Evolutionary conservation across 2,329 filamentous ascomycete species (phyloP).

Genomic region (Fusarium oligoseptatum): DNA sequence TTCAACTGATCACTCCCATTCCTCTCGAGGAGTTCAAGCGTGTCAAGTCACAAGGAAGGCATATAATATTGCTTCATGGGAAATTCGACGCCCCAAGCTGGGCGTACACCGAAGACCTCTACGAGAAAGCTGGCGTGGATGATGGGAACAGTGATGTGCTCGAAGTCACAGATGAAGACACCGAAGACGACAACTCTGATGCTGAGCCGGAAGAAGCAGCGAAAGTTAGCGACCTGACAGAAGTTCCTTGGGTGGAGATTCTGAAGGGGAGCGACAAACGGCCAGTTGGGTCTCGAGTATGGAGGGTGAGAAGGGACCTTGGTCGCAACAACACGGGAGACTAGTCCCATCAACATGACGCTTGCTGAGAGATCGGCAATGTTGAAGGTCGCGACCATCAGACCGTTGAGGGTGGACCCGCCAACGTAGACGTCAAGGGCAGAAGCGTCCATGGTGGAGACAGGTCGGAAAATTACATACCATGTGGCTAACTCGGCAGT

Average conservation of each 20-base stretch:
- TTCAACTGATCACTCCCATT: conserved; percentile 77
- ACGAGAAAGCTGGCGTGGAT: conserved; percentile 52
- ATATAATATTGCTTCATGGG: conserved; percentile 75
- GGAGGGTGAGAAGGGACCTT: conserved; percentile 74
- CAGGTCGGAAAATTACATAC: conserved; percentile 7
- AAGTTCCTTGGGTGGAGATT: conserved; percentile 71
- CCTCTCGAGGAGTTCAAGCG: conserved; percentile 55
- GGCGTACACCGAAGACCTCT: conserved; percentile 76
- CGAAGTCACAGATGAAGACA: conserved; percentile 53
- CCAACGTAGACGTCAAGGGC: background rate
- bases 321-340: conserved; percentile 56
- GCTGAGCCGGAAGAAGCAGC: conserved; percentile 46
- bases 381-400: conserved; percentile 3
- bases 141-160: conserved; percentile 48
- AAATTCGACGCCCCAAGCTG: conserved; percentile 77
- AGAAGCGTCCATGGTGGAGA: conserved; percentile 15
- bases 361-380: conserved; percentile 12
- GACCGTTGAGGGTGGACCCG: background rate
- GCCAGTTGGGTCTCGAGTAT: conserved; percentile 70
- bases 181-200: conserved; percentile 50
- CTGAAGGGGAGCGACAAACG: conserved; percentile 67
- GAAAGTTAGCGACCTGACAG: conserved; percentile 41
- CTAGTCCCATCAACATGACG: conserved; percentile 13
- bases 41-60: conserved; percentile 57
- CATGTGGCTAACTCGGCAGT: conserved; percentile 32